A percentile compares a stretch with the other conserved stretches of the same genome.
Conservation (phyloP, 352 stramenopile genomes). For the Pythium folliculosum region DNA sequence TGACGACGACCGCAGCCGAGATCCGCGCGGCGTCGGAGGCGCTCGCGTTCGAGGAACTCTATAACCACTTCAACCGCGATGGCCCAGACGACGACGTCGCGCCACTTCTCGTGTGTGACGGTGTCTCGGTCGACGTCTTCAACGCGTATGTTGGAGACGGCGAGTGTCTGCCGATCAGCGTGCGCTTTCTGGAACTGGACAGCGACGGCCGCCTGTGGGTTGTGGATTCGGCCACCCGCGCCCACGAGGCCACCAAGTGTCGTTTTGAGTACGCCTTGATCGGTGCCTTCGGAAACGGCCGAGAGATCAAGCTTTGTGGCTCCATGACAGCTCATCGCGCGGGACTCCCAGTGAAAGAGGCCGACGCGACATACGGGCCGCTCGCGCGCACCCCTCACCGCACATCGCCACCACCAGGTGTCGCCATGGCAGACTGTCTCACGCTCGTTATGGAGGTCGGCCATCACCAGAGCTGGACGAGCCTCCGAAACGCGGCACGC, state of each 20-base stretch:
- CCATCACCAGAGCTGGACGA: constrained; percentile 13
- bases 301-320: constrained; percentile 13
- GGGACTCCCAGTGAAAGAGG: constrained; percentile 27
- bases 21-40: constrained; percentile 13
- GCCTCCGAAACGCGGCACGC: constrained; percentile 12
- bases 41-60: not conserved
- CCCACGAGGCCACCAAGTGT: constrained; percentile 20
- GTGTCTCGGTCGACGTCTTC: constrained; percentile 29
- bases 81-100: constrained; percentile 21
- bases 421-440: constrained; percentile 19
- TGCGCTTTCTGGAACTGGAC: constrained; percentile 29
- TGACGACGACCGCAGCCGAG: constrained; percentile 16
- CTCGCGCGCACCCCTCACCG: not conserved
- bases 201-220: constrained; percentile 25
- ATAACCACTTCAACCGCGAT: not conserved
- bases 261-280: constrained; percentile 16
- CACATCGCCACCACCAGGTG: not conserved
- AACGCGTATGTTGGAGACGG: constrained; percentile 28
- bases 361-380: constrained; percentile 31
- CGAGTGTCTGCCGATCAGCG: constrained; percentile 21
- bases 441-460: constrained; percentile 30
- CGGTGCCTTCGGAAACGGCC: constrained; percentile 15
- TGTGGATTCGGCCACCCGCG: constrained; percentile 15
- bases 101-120: constrained; percentile 26
- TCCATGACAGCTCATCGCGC: constrained; percentile 20